Percentiles rank a stretch among this genome's conserved stretches.
phyloP scores from a whole-genome alignment of 805 yeast genomes.

The Phaffomyces opuntiae region DNA sequence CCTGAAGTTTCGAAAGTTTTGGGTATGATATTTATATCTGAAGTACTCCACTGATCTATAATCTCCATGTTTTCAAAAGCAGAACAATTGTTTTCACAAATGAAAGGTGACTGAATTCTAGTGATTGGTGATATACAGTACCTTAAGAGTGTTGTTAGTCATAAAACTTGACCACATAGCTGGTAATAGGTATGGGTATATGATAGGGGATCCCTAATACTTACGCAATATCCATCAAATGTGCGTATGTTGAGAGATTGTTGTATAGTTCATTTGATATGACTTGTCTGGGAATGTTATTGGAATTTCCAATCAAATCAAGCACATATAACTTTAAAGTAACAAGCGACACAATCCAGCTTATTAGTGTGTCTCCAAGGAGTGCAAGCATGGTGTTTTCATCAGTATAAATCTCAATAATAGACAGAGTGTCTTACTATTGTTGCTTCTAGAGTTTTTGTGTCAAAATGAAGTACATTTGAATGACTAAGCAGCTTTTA shows the following conservation, averaged over 20 bases:
- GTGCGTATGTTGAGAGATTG: slow-evolving; percentile 12
- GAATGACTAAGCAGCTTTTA: no score
- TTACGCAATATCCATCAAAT: slow-evolving; percentile 21
- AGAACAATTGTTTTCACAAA: slow-evolving; percentile 20
- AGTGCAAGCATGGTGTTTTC: no score
- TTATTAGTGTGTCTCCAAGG: no score
- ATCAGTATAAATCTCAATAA: not conserved
- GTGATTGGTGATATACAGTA: slow-evolving; percentile 21
- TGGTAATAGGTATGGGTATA: no score
- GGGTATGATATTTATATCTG: slow-evolving; percentile 10
- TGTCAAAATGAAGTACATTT: not conserved
- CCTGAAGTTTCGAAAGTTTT: slow-evolving; percentile 18
- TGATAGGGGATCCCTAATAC: not conserved
- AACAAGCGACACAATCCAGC: no score
- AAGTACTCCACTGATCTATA: slow-evolving; percentile 20
- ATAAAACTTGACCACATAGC: not conserved
- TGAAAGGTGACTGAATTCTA: slow-evolving; percentile 16
- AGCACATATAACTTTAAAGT: not conserved
- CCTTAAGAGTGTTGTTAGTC: not conserved
- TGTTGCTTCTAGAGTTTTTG: not conserved
- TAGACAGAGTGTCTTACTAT: not conserved
- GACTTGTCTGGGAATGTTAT: not conserved
- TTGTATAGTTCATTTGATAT: slow-evolving; percentile 11
- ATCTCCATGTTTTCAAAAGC: slow-evolving; percentile 18
- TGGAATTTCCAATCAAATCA: not conserved